Evolutionary conservation across 2,329 filamentous ascomycete genomes (phyloP), one percentile per base, ranked within the genome.

Genomic region (Escovopsis sp.): DNA sequence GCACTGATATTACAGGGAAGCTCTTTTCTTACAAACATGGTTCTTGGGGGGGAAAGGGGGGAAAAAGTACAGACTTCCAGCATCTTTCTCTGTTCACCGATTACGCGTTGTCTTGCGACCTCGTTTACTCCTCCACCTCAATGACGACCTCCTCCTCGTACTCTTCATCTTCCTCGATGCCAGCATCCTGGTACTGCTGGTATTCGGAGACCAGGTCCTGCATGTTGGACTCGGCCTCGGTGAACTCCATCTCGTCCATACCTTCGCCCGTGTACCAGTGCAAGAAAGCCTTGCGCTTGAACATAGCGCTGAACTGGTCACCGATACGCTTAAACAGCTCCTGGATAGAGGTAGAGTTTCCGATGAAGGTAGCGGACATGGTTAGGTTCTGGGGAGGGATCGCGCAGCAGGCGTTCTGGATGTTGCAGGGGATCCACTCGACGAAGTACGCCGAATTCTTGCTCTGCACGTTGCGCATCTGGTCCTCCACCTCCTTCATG

Each of bases 161-260:
- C 61, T 93, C 86, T 68, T 94, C 87, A 68, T 96, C 88, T 67
- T 98, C 90, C 43, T 90, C 92, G 65, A 94, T 76, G 55, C 84
- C 83, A 60, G 90, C 90, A 65, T 98, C 90, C 77, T 98, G 90
- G 79, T 98, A 98, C 68, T 98, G 90, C 77, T 96, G 90, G 74
- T 98, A 98, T 67, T 98, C 90, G 43, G 86, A 93, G 55, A 98
- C 88, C 59, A 98, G 72, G 65, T 98, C 90, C 73, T 98, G 96
- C 90, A 98, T 96, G 76, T 98, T 98, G 68, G 84, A 93, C 79
- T 98, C 90, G 53, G 90, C 90, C 76, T 98, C 90, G 60, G 90
- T 98, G 74, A 98, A 98, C 72, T 98, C 90, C 90, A 98, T 96
- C 80, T 98, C 90, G 68, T 98, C 90, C 90, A 98, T 98, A 70